Evolutionary conservation across 257 asterid genomes (phyloP), one percentile per base, ranked within the genome.

Genomic region (Fraxinus quadrangulata): DNA sequence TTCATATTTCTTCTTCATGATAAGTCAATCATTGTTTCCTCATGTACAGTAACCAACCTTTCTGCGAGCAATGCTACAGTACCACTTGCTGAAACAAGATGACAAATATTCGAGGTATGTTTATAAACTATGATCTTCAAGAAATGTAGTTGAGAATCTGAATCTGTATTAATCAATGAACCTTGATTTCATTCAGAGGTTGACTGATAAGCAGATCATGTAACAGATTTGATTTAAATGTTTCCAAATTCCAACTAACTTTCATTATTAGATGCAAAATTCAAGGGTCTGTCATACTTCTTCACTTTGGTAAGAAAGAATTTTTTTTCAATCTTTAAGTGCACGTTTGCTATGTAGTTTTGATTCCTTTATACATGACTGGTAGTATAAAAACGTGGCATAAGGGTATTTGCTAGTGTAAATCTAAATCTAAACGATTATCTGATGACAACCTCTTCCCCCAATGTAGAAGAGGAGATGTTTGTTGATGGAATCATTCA

Each of bases 1-100:
- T 67, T 65, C 19, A 10, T 37, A 56, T 61, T 19, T 61, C 72
- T 73, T 61, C 33, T 10, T 77, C 72, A 28, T 17, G 61, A 33
- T 16, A 56, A 45, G 74, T 51, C 3, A 36, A 66, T 59, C n/a
- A 24, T 45, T 24, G 6, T 76, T 16, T 14, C 9, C 31, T 76
- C 28, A 75, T 75, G 66, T 77, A 28, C 85, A 92, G 95, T 88
- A 40, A 67, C 76, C 78, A 81, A 13, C 73, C 21, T 67, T 37
- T 80, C 87, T 71, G 75, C 72, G 56, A 85, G 85, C 86, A 74
- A 77, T 75, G 77, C 83, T 47, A 91, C 89, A 12, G 54, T 85
- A 79, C 86, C 94, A n/a, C 78, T 87, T 56, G 42, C 86, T 31
- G 97, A 89, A 83, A 81, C 89, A 51, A 85, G 76, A 81, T 91